phyloP scores from a whole-genome alignment of 768 basidiomycete species.

The Amanita fuliginea region DNA sequence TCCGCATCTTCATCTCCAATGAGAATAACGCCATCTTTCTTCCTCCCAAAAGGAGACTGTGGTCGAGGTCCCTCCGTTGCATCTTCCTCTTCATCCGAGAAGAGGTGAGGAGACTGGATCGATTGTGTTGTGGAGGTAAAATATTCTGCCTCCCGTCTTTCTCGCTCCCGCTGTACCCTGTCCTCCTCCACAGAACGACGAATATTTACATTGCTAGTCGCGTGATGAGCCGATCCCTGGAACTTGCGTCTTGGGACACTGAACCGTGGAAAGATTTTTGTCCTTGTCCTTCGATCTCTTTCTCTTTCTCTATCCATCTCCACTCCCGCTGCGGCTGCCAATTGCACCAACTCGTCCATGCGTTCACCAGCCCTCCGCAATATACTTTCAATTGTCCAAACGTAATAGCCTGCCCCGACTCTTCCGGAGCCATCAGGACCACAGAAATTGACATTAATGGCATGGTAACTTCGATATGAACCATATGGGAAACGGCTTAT shows the following conservation, averaged over 20 bases:
- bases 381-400: slow-evolving; percentile 45
- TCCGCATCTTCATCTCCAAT: slow-evolving; percentile 6
- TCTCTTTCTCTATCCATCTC: neutral
- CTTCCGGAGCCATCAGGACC: slow-evolving; percentile 10
- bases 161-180: slow-evolving; percentile 1
- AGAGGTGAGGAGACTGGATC: slow-evolving; percentile 20
- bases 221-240: neutral
- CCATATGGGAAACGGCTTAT: slow-evolving; percentile 21
- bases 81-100: slow-evolving; percentile 31
- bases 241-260: slow-evolving; percentile 3
- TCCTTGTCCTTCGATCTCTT: slow-evolving; percentile 6
- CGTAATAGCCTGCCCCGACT: slow-evolving; percentile 29
- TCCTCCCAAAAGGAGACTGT: neutral
- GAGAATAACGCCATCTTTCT: neutral
- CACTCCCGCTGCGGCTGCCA: neutral
- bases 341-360: slow-evolving; percentile 19
- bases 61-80: neutral
- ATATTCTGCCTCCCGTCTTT: slow-evolving; percentile 14
- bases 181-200: slow-evolving; percentile 1
- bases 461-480: slow-evolving; percentile 10
- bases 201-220: neutral
- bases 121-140: slow-evolving; percentile 21
- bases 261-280: slow-evolving; percentile 2
- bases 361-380: slow-evolving; percentile 33
- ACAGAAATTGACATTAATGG: slow-evolving; percentile 7